phyloP scores from a whole-genome alignment of 768 basidiomycete genomes.

The Tricholoma sp. region DNA sequence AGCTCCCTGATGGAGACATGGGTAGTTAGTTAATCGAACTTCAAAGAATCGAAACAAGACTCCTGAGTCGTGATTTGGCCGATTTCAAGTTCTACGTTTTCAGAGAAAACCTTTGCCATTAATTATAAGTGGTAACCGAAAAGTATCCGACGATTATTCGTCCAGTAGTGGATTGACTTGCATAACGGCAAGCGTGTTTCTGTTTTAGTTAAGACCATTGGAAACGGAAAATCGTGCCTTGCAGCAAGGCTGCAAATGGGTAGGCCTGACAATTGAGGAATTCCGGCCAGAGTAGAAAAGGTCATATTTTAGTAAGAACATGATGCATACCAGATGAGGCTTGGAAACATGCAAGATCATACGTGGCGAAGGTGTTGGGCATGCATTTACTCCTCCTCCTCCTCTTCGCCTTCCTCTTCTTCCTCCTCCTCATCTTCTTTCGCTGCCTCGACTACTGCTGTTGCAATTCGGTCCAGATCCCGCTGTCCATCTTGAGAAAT shows the following conservation, averaged over 20 bases:
- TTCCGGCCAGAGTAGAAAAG: background rate
- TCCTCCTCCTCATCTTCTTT: conserved; percentile 74
- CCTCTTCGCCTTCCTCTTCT: conserved; percentile 65
- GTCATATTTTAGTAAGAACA: conserved; percentile 31
- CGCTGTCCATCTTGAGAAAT: conserved; percentile 97
- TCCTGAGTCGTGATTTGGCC: too few species aligned
- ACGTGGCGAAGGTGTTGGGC: conserved; percentile 15
- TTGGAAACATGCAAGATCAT: conserved; percentile 37
- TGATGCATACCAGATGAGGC: conserved; percentile 35
- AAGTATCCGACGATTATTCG: too few species aligned
- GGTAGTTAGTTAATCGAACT: too few species aligned
- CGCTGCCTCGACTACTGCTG: conserved; percentile 76
- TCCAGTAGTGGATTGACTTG: too few species aligned
- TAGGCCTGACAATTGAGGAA: background rate
- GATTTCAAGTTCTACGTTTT: too few species aligned
- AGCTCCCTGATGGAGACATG: too few species aligned
- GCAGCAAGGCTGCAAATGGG: background rate
- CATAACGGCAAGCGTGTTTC: too few species aligned
- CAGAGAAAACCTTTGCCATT: too few species aligned
- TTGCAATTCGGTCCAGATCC: conserved; percentile 91
- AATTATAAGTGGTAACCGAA: too few species aligned
- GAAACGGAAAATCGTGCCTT: background rate
- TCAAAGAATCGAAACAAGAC: too few species aligned
- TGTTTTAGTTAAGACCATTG: background rate
- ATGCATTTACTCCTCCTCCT: conserved; percentile 44